Evolutionary conservation across 169 alveolate species (phyloP).

Genomic region (Plasmodium coatneyi): DNA sequence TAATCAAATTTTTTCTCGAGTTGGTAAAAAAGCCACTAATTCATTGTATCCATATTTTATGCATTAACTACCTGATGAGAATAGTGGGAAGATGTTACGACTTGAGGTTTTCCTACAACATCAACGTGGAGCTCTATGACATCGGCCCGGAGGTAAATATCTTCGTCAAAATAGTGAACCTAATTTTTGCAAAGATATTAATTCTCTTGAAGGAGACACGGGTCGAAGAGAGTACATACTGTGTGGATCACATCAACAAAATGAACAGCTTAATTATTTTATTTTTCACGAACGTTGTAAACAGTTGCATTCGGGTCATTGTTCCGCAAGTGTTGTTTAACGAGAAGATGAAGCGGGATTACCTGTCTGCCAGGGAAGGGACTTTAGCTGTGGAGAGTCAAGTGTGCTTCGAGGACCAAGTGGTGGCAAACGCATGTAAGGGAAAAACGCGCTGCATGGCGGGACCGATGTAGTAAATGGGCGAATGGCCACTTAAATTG

Average conservation of each 20-base stretch:
- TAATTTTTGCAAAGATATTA: conserved; percentile 66
- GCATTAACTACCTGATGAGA: conserved; percentile 47
- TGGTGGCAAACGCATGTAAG: conserved; percentile 68
- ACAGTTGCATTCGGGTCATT: conserved; percentile 40
- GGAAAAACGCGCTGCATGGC: background rate
- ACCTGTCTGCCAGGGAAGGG: conserved; percentile 25
- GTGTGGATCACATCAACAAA: conserved; percentile 37
- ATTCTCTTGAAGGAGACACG: conserved; percentile 43
- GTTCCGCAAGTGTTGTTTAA: conserved; percentile 43
- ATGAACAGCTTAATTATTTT: conserved; percentile 48
- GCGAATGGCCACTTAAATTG: background rate
- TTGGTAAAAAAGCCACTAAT: conserved; percentile 41
- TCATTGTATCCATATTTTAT: conserved; percentile 52
- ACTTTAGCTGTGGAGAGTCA: background rate
- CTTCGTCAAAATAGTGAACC: conserved; percentile 64
- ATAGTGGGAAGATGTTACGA: conserved; percentile 58
- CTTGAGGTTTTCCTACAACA: conserved; percentile 24
- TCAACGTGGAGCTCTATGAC: conserved; percentile 58
- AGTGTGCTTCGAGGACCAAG: conserved; percentile 22
- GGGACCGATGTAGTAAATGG: background rate
- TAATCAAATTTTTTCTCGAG: conserved; percentile 60
- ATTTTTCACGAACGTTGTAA: conserved; percentile 32
- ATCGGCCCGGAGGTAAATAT: conserved; percentile 68
- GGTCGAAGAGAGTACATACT: conserved; percentile 23
- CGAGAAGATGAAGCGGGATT: conserved; percentile 26